Base-by-base conservation (phyloP, 106 monocot species). In the Allium sativum region DNA sequence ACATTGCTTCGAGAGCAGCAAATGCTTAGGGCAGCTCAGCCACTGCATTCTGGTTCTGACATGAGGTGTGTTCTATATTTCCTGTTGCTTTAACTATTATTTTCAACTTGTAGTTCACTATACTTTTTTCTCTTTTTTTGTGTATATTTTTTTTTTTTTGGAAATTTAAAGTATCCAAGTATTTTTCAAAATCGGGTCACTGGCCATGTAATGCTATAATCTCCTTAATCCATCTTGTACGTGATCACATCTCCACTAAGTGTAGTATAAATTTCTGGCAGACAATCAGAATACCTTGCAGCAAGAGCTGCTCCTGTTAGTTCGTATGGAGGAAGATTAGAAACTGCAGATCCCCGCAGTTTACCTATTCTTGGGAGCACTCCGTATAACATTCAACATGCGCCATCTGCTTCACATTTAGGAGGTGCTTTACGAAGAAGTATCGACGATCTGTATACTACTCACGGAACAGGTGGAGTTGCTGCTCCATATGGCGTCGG, bases 241-340 rank as follows among this genome's bases (percentile, higher is more conserved):
- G 42, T 31, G 31, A 53, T 61, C 59, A 59, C 22, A 62, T 45
- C 31, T 72, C 41, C 71, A 81, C 84, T 88, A 66, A 93, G 84
- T 64, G 79, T 77, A 72, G 72, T 77, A 80, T 98, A 81, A 79
- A 82, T 98, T 98, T 98, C 58, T 98, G 82, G 87, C 91, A 98
- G 96, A 91, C 96, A 87, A 82, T 70, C 82, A 59, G 96, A 98
- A 54, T 98, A 85, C 72, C 80, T 80, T 57, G 71, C 96, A 82
- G 84, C 78, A 70, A 75, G 87, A 59, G 55, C 76, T 70, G 87
- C 79, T 66, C 59, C 91, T 48, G 61, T 66, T 83, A 72, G 61
- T 62, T 72, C 81, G 10, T 92, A 79, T 68, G 77, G 79, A 55
- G 81, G 82, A 74, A 76, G 91, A 67, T 48, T 80, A 50, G 96